Percentiles rank a stretch among this genome's conserved stretches.
Conservation (phyloP, 2,329 filamentous ascomycete species). For the Pyrenophora seminiperda region DNA sequence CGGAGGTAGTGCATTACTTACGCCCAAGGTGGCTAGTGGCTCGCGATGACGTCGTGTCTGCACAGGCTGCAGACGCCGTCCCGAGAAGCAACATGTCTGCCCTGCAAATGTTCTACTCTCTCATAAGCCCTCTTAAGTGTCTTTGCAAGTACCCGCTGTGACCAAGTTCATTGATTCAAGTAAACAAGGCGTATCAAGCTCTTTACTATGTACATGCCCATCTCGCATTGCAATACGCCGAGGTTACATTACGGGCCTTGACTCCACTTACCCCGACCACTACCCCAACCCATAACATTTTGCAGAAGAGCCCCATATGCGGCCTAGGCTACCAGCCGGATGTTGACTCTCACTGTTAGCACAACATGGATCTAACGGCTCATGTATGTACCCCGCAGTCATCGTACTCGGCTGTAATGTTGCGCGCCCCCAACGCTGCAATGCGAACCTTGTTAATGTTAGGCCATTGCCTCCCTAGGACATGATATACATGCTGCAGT, state of each 20-base stretch:
- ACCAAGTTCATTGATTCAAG: too few species aligned
- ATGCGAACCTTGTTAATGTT: slow-evolving; percentile 6
- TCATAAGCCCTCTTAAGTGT: too few species aligned
- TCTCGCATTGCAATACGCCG: slow-evolving; percentile 2
- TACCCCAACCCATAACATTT: slow-evolving; percentile 2
- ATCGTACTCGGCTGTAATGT: slow-evolving; percentile 10
- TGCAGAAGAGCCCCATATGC: slow-evolving; percentile 1
- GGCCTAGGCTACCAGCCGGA: slow-evolving; percentile 5
- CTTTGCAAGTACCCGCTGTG: too few species aligned
- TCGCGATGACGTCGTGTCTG: too few species aligned
- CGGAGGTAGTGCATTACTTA: too few species aligned
- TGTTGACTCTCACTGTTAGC: background rate
- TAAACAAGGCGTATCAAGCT: background rate
- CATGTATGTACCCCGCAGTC: slow-evolving; percentile 20
- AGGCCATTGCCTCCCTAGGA: slow-evolving; percentile 1
- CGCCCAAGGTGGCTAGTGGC: too few species aligned
- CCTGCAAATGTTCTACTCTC: too few species aligned
- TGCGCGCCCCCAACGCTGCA: background rate
- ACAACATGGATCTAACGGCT: slow-evolving; percentile 10
- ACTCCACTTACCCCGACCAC: background rate
- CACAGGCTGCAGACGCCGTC: too few species aligned
- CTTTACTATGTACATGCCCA: background rate
- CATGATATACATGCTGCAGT: slow-evolving; percentile 6
- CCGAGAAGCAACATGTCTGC: too few species aligned
- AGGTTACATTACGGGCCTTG: slow-evolving; percentile 5